These are phyloP conservation scores for Penicillium hordei DNA, from an alignment of 2,329 filamentous ascomycete species.

Conservation along the genomic window DNA sequence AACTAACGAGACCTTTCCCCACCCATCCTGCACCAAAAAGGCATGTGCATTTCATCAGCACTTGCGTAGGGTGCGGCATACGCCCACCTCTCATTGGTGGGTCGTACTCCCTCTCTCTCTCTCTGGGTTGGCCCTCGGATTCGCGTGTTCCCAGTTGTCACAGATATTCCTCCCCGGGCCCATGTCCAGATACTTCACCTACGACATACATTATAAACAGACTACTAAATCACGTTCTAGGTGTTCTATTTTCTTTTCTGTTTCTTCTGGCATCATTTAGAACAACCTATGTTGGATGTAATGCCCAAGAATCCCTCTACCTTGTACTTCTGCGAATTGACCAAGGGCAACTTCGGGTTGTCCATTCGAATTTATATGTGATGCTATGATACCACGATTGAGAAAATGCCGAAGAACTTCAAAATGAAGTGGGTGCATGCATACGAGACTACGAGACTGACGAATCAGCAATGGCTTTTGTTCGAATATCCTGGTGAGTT, in stretches of 20 bases:
- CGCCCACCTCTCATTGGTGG: constrained; percentile 15
- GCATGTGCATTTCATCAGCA: constrained; percentile 19
- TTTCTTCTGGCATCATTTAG: neutral
- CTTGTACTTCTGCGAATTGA: neutral
- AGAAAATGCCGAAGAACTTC: neutral
- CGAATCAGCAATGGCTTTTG: neutral
- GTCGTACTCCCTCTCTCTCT: constrained; percentile 1
- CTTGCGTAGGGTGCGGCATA: constrained; percentile 9
- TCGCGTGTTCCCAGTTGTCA: constrained; percentile 25
- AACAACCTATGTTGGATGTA: neutral
- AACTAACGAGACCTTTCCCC: constrained; percentile 27
- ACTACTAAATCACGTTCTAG: neutral
- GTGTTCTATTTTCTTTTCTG: neutral
- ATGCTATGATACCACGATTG: neutral
- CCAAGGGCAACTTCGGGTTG: neutral
- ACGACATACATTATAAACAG: constrained; percentile 10
- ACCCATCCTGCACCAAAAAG: constrained; percentile 12
- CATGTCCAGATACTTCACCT: constrained; percentile 8
- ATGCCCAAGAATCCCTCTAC: neutral
- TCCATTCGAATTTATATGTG: neutral
- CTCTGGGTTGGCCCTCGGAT: constrained; percentile 26
- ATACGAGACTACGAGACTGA: neutral
- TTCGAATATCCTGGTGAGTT: neutral
- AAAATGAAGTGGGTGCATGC: no score
- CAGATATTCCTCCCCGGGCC: constrained; percentile 12